Percentiles rank a stretch among this genome's conserved stretches.
These are phyloP conservation scores for Agaricus subrufescens DNA, from an alignment of 768 basidiomycete species.

Conservation along the genomic window DNA sequence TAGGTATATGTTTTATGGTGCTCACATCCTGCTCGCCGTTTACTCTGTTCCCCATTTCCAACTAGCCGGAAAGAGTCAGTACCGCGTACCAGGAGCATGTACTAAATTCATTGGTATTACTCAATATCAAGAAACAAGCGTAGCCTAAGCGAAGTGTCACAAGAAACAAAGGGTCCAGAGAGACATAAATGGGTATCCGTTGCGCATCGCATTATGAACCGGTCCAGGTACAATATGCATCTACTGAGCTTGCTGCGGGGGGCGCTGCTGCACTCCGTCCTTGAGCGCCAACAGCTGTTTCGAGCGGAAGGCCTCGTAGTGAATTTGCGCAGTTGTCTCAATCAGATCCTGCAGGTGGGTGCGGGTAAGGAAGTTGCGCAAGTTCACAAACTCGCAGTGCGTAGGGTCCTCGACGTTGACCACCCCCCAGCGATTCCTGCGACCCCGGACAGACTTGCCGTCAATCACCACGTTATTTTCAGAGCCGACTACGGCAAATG, in stretches of 20 bases:
- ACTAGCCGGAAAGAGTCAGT: not conserved
- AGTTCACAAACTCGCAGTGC: slow-evolving; percentile 97
- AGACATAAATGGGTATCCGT: slow-evolving; percentile 2
- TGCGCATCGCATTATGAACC: slow-evolving; percentile 3
- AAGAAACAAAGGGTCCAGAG: slow-evolving; percentile 3
- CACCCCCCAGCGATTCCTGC: slow-evolving; percentile 98
- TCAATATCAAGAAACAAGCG: slow-evolving; percentile 8
- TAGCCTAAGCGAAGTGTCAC: slow-evolving; percentile 1
- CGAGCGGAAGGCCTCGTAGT: slow-evolving; percentile 99
- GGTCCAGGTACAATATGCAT: slow-evolving; percentile 2
- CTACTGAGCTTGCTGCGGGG: slow-evolving; percentile 31
- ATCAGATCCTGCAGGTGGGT: slow-evolving; percentile 98
- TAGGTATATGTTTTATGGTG: too few species aligned
- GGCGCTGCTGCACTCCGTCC: slow-evolving; percentile 82
- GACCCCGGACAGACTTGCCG: slow-evolving; percentile 90
- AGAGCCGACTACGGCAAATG: slow-evolving; percentile 97
- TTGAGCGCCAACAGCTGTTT: slow-evolving; percentile 97
- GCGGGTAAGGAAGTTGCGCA: slow-evolving; percentile 96
- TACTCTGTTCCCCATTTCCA: too few species aligned
- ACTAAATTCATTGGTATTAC: slow-evolving; percentile 8
- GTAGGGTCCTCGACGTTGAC: slow-evolving; percentile 96
- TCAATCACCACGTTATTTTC: slow-evolving; percentile 94
- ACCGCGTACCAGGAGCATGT: not conserved
- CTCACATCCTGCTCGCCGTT: too few species aligned
- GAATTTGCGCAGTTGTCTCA: slow-evolving; percentile 97